Percentiles rank a stretch among this genome's conserved stretches.
These are phyloP conservation scores for Amyloporia xantha DNA, from an alignment of 768 basidiomycete species.

Conservation along the genomic window DNA sequence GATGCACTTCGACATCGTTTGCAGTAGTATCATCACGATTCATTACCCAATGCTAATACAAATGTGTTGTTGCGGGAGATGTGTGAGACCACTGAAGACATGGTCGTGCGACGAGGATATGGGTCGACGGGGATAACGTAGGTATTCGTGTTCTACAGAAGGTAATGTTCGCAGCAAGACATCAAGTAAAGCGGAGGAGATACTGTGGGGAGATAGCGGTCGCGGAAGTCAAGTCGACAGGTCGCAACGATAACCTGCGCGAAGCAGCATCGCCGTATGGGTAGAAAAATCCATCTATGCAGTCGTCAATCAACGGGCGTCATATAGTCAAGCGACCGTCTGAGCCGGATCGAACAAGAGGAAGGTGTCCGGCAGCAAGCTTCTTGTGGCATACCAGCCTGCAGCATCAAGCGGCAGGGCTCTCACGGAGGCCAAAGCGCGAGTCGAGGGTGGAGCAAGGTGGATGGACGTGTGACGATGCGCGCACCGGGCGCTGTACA, in stretches of 20 bases:
- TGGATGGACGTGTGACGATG: constrained; percentile 16
- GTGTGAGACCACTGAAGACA: constrained; percentile 2
- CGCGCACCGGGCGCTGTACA: constrained; percentile 29
- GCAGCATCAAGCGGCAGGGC: constrained; percentile 33
- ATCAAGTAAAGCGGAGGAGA: neutral
- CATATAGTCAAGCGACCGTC: constrained; percentile 22
- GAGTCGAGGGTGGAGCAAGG: constrained; percentile 10
- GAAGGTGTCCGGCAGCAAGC: neutral
- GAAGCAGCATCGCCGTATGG: too few relatives aligned
- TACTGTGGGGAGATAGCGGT: too few relatives aligned
- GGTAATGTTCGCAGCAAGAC: constrained; percentile 1
- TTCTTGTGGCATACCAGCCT: constrained; percentile 28
- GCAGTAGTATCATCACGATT: constrained; percentile 14
- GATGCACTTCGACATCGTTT: neutral
- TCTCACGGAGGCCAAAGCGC: constrained; percentile 18
- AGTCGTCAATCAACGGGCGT: constrained; percentile 37
- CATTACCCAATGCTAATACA: constrained; percentile 13
- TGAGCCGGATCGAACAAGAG: constrained; percentile 27
- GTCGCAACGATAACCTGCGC: too few relatives aligned
- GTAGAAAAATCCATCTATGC: too few relatives aligned
- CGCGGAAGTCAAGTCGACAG: too few relatives aligned
- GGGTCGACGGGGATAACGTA: constrained; percentile 16
- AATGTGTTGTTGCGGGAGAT: constrained; percentile 9
- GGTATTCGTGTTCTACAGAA: constrained; percentile 14
- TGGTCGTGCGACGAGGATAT: constrained; percentile 4